Percentiles rank a stretch among this genome's conserved stretches.
phyloP scores from a whole-genome alignment of 2,329 filamentous ascomycete species.

The Xylariaceae sp. region DNA sequence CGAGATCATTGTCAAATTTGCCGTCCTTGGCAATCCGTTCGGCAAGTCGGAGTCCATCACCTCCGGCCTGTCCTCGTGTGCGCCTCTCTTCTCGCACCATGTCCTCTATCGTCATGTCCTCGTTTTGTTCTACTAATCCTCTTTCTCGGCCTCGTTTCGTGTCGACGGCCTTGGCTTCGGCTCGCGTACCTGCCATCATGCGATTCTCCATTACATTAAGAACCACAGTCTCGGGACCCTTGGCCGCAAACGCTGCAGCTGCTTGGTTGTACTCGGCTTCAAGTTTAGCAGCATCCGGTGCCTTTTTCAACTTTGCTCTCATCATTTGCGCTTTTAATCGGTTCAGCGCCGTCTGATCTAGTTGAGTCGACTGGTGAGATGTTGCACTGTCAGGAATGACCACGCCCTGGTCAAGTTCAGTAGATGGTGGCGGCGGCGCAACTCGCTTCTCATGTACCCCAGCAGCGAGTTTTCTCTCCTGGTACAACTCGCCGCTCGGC shows the following conservation, averaged over 20 bases:
- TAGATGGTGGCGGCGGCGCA: conserved; percentile 27
- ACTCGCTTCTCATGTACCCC: conserved; percentile 38
- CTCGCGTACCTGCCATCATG: conserved; percentile 68
- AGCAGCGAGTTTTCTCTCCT: conserved; percentile 62
- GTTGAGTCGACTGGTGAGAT: conserved; percentile 42
- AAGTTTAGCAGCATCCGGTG: conserved; percentile 67
- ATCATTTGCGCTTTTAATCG: conserved; percentile 89
- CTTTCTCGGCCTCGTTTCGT: conserved; percentile 80
- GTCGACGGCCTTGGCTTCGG: conserved; percentile 70
- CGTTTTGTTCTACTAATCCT: conserved; percentile 81
- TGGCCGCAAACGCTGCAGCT: conserved; percentile 52
- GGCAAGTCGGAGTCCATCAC: conserved; percentile 76
- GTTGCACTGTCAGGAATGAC: conserved; percentile 51
- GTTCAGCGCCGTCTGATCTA: conserved; percentile 80
- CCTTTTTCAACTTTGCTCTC: conserved; percentile 83
- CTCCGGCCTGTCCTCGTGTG: conserved; percentile 69
- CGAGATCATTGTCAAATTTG: conserved; percentile 86
- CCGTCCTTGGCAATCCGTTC: conserved; percentile 90
- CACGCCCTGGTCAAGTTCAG: conserved; percentile 47
- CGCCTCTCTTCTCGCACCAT: conserved; percentile 94
- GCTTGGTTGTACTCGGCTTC: conserved; percentile 81
- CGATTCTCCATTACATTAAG: conserved; percentile 85
- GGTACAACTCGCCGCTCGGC: conserved; percentile 79
- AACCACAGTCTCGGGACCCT: conserved; percentile 66
- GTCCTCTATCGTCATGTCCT: conserved; percentile 93